These are phyloP conservation scores for Spinellus fusiger DNA, from an alignment of 192 early-diverging fungal genomes.

Conservation along the genomic window DNA sequence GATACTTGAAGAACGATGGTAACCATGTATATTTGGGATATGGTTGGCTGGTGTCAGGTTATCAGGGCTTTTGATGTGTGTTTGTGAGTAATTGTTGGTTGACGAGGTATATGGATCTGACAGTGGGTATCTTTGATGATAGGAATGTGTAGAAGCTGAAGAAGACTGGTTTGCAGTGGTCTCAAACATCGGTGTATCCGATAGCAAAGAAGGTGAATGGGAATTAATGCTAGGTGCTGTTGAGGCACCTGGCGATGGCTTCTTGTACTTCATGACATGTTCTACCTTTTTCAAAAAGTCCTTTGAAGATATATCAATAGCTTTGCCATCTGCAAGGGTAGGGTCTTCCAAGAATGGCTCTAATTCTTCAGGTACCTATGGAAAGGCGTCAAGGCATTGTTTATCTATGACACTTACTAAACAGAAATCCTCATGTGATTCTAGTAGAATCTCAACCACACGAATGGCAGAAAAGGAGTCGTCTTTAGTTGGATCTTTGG, in stretches of 20 bases:
- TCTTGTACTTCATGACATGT: slow-evolving; percentile 11
- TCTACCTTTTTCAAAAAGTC: slow-evolving; percentile 26
- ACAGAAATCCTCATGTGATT: slow-evolving; percentile 61
- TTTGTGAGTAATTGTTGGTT: not conserved
- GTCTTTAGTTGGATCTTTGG: slow-evolving; percentile 73
- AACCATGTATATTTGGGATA: not conserved
- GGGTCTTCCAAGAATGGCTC: slow-evolving; percentile 22
- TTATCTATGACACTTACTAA: slow-evolving; percentile 38
- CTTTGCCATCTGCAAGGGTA: slow-evolving; percentile 4
- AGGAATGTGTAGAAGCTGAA: not conserved
- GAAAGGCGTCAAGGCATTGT: not conserved
- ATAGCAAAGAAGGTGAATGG: not conserved
- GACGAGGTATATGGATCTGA: not conserved
- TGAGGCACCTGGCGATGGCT: slow-evolving; percentile 4
- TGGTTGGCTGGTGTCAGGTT: not conserved
- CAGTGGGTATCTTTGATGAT: not conserved
- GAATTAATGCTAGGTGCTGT: not conserved
- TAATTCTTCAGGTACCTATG: slow-evolving; percentile 25
- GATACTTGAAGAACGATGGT: not conserved
- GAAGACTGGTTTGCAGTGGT: not conserved
- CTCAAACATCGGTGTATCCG: not conserved
- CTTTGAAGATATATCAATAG: slow-evolving; percentile 14
- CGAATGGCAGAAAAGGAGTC: slow-evolving; percentile 66
- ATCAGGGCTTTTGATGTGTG: not conserved
- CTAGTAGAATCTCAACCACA: slow-evolving; percentile 61